These are phyloP conservation scores for Candida nonsorbophila DNA, from an alignment of 805 yeast species.

Conservation along the genomic window DNA sequence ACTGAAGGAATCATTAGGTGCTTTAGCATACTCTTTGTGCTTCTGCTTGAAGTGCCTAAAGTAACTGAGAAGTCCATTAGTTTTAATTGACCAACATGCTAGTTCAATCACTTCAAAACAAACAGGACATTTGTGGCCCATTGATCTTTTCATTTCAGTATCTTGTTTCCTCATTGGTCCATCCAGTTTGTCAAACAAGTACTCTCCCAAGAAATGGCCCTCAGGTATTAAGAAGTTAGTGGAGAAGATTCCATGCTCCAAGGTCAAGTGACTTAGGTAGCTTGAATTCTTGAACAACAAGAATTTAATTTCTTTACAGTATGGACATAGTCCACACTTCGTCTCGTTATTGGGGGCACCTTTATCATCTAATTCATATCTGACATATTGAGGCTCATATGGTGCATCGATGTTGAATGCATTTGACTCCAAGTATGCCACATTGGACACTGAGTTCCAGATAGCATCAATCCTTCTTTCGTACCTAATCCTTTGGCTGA, in stretches of 20 bases:
- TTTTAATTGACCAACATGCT: constrained; percentile 7
- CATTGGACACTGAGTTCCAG: constrained; percentile 13
- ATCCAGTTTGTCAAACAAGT: constrained; percentile 12
- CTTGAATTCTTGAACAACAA: constrained; percentile 23
- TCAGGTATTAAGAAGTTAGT: background rate
- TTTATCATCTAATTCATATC: constrained; percentile 18
- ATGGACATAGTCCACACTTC: constrained; percentile 25
- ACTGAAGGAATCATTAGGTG: too few species aligned
- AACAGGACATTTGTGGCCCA: constrained; percentile 18
- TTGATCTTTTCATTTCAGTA: constrained; percentile 4
- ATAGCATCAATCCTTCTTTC: constrained; percentile 8
- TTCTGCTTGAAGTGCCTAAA: constrained; percentile 1
- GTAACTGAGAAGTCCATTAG: background rate
- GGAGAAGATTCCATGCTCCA: constrained; percentile 14
- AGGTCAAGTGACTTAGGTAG: constrained; percentile 25
- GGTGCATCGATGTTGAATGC: constrained; percentile 17
- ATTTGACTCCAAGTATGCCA: constrained; percentile 16
- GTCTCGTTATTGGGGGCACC: constrained; percentile 12
- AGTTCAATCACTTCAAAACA: constrained; percentile 4
- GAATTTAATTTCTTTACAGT: constrained; percentile 21
- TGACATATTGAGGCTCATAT: constrained; percentile 25
- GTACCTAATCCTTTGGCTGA: constrained; percentile 9
- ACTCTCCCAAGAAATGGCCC: constrained; percentile 9
- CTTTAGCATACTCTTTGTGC: background rate
- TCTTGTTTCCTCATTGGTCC: constrained; percentile 4